These are phyloP conservation scores for Colletotrichum higginsianum DNA, from an alignment of 2,329 filamentous ascomycete genomes.

Conservation along the genomic window DNA sequence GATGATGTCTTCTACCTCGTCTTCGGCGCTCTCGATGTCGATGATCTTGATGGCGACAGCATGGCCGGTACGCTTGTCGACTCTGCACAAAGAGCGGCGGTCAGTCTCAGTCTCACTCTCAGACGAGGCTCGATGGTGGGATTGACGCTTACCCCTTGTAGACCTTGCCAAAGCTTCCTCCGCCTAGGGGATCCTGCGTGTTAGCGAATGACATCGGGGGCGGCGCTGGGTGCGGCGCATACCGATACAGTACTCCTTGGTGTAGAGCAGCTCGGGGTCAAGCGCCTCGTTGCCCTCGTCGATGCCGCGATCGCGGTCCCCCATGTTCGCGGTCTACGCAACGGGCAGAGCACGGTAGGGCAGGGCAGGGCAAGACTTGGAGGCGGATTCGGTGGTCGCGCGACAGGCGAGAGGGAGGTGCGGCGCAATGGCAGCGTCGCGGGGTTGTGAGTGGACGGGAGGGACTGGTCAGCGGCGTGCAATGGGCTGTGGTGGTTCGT, in stretches of 20 bases:
- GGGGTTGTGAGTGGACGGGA: background rate
- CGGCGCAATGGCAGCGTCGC: slow-evolving; percentile 5
- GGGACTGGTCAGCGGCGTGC: background rate
- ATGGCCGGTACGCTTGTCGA: slow-evolving; percentile 93
- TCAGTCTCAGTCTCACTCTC: slow-evolving; percentile 21
- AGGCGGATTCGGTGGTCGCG: background rate
- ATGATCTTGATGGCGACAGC: slow-evolving; percentile 99
- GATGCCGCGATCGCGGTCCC: slow-evolving; percentile 63
- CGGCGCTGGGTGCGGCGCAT: slow-evolving; percentile 48
- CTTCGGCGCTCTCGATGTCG: slow-evolving; percentile 98
- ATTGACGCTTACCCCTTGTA: slow-evolving; percentile 84
- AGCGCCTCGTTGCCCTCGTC: slow-evolving; percentile 69
- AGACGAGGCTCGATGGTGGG: background rate
- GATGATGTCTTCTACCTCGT: slow-evolving; percentile 99
- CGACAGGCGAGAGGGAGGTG: background rate
- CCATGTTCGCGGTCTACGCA: slow-evolving; percentile 55
- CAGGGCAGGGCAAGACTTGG: background rate
- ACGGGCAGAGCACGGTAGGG: background rate
- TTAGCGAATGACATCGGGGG: slow-evolving; percentile 25
- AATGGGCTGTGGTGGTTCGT: slow-evolving; percentile 3
- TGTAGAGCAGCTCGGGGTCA: slow-evolving; percentile 93
- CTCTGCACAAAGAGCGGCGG: slow-evolving; percentile 64
- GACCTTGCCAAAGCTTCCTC: slow-evolving; percentile 97
- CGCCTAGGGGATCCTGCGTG: slow-evolving; percentile 69
- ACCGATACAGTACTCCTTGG: slow-evolving; percentile 93